phyloP scores from a whole-genome alignment of 225 moss, liverwort and hornwort species.

The Marchantia paleacea region DNA sequence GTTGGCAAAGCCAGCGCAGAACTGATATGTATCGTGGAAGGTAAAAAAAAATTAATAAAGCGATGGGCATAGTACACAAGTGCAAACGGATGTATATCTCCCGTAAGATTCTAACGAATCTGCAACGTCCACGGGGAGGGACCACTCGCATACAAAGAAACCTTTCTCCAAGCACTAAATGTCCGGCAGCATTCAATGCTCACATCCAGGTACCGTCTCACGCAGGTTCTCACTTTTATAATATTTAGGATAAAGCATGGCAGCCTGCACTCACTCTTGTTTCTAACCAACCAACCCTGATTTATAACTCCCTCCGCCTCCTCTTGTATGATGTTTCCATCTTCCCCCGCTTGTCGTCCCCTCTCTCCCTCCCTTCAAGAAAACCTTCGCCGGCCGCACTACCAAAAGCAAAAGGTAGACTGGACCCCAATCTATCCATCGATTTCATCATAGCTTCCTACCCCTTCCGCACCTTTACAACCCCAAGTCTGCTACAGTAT shows the following conservation, averaged over 20 bases:
- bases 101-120: constrained; percentile 14
- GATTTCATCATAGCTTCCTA: constrained; percentile 6
- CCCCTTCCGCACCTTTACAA: constrained; percentile 1
- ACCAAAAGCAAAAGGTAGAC: constrained; percentile 6
- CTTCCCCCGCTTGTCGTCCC: not conserved
- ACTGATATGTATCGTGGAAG: constrained; percentile 1
- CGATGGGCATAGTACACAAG: not conserved
- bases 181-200: constrained; percentile 6
- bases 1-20: not conserved
- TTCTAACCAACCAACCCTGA: constrained; percentile 1
- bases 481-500: not conserved
- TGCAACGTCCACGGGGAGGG: not conserved
- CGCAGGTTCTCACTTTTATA: constrained; percentile 5
- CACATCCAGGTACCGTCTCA: constrained; percentile 1
- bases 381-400: constrained; percentile 6
- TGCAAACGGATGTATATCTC: not conserved
- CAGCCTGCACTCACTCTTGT: not conserved
- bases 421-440: constrained; percentile 13
- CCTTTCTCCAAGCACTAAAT: not conserved
- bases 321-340: not conserved
- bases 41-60: not conserved
- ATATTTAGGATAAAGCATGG: not conserved
- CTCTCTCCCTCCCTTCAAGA: not conserved
- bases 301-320: not conserved
- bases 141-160: not conserved